Evolutionary conservation across 1,139 yeast genomes (phyloP), one percentile per base, ranked within the genome.

Genomic region (Magnusiomyces starmeri): DNA sequence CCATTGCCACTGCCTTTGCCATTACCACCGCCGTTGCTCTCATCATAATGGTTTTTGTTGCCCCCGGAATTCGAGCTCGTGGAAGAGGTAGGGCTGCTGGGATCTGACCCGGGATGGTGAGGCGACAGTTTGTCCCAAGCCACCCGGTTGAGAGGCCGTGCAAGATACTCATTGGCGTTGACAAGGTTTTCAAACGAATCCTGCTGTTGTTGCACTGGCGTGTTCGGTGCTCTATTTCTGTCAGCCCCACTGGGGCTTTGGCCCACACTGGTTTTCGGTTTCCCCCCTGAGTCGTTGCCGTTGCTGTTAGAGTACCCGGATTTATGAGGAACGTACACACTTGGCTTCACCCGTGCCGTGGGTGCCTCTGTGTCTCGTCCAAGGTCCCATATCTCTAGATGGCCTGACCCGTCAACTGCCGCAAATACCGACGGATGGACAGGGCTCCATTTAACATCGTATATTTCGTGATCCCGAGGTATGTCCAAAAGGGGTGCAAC

Each of bases 341-440:
- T 46, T 0, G 66, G 68, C 50, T 57, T 54, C 14, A 59, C 58
- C 1, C 69, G 59, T 9, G 66, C 58, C 1, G 75, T 54, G 2
- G 83, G 78, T 10, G 66, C 64, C 52, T 75, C 75, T 2, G 71
- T 50, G 53, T 68, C 72, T 14, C 57, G 61, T 7, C 65, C 61
- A 40, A 82, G 63, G 60, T 82, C 81, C 85, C 85, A 82, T 22
- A 79, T 65, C 53, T 79, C 78, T n/a, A 81, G 60, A 14, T 67
- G 59, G 0, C 80, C 72, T 1, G 71, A 65, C 2, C 76, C 71
- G 4, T 80, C 81, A 24, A 76, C 73, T 1, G 76, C 66, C 1
- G 77, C 76, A 59, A 81, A 78, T 48, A 80, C 76, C 9, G 70
- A 66, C 1, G 71, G 68, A 12, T 62, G 56, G 10, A 62, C 59